These are phyloP conservation scores for Fomitopsis betulina DNA, from an alignment of 1,284 basidiomycete genomes.

Conservation along the genomic window DNA sequence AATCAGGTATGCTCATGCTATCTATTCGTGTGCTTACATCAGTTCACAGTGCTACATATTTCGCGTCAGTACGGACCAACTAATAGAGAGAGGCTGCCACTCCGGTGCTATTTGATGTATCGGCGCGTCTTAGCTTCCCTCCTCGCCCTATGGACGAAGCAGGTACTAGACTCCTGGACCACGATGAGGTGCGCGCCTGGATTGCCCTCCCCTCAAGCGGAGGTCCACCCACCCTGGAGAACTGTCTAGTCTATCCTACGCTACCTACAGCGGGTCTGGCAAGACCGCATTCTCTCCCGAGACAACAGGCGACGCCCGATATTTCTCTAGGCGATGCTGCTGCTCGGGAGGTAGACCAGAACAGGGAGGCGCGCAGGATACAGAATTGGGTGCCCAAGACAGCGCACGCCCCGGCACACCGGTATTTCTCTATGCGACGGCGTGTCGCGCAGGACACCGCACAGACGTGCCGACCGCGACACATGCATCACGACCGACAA, in stretches of 20 bases:
- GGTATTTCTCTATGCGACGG: neutral
- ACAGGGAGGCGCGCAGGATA: neutral
- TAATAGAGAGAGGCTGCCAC: no score
- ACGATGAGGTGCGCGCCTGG: slow-evolving; percentile 1
- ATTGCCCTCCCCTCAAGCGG: neutral
- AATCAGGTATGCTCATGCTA: no score
- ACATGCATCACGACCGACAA: neutral
- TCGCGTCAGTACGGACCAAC: no score
- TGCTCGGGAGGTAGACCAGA: neutral
- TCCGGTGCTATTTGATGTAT: neutral
- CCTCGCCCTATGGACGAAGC: neutral
- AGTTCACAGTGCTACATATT: neutral
- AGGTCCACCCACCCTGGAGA: neutral
- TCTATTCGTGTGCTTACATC: no score
- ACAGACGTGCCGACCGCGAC: neutral
- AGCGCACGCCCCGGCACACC: neutral
- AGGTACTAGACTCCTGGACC: slow-evolving; percentile 1
- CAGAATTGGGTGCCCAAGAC: neutral
- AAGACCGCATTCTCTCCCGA: neutral
- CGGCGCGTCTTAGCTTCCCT: slow-evolving; percentile 1
- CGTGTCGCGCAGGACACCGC: no score
- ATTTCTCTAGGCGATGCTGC: neutral
- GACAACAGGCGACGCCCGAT: neutral
- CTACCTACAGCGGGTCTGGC: neutral
- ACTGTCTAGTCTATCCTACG: neutral